A percentile compares a stretch with the other conserved stretches of the same genome.
phyloP scores from a whole-genome alignment of 805 yeast genomes.

The Metschnikowia chrysomelidarum region DNA sequence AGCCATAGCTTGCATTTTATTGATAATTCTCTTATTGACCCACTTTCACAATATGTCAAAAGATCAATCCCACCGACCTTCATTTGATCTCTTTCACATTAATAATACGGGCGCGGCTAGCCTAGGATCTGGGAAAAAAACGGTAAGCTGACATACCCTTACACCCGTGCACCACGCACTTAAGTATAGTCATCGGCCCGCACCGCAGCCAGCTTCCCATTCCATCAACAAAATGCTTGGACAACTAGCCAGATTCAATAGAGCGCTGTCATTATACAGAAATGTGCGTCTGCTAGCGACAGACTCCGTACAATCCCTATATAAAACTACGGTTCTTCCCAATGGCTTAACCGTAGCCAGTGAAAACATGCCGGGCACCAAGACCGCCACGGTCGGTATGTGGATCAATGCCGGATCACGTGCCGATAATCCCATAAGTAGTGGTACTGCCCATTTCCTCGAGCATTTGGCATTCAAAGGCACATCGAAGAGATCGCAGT shows the following conservation, averaged over 20 bases:
- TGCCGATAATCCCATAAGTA: constrained; percentile 82
- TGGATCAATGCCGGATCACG: constrained; percentile 99
- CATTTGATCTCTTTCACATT: too few species aligned
- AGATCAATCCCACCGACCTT: too few species aligned
- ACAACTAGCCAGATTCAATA: constrained; percentile 1
- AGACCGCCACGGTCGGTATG: constrained; percentile 96
- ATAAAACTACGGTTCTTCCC: constrained; percentile 66
- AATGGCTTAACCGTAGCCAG: constrained; percentile 96
- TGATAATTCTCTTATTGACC: too few species aligned
- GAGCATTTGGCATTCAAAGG: constrained; percentile 98
- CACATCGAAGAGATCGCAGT: constrained; percentile 75
- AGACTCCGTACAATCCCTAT: constrained; percentile 20
- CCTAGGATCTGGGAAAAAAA: not conserved
- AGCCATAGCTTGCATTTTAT: too few species aligned
- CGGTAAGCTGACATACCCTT: not conserved
- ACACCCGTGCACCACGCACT: constrained; percentile 11
- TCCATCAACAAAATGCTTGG: constrained; percentile 9
- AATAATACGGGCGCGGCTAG: constrained; percentile 2
- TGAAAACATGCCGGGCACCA: constrained; percentile 79
- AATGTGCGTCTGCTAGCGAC: constrained; percentile 8
- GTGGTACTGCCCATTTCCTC: constrained; percentile 95
- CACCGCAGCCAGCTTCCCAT: not conserved
- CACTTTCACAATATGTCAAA: too few species aligned
- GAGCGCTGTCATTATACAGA: constrained; percentile 1
- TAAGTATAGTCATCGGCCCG: constrained; percentile 5